A percentile compares a stretch with the other conserved stretches of the same genome.
Conservation (phyloP, 345 rosid species). For the Sapria himalayana region DNA sequence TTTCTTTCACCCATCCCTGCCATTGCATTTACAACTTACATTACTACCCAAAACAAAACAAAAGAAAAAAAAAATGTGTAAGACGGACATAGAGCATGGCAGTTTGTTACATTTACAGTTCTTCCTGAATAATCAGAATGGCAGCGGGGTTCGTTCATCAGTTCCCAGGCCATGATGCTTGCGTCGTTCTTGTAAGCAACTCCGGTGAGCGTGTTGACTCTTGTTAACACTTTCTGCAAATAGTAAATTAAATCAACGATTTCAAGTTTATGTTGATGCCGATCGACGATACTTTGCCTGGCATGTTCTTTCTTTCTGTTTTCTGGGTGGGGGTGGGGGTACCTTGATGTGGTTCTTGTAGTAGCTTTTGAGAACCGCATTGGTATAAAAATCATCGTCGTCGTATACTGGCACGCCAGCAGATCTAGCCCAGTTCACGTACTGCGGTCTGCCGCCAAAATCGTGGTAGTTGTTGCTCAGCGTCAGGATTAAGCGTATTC, state of each 20-base stretch:
- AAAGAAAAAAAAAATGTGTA: too few relatives aligned
- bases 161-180: slow-evolving; percentile 32
- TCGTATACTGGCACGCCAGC: slow-evolving; percentile 9
- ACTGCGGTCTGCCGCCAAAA: slow-evolving; percentile 24
- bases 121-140: slow-evolving; percentile 16
- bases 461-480: slow-evolving; percentile 19
- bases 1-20: slow-evolving; percentile 25
- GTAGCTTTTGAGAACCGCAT: slow-evolving; percentile 14
- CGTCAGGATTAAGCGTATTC: slow-evolving; percentile 18
- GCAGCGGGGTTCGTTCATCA: slow-evolving; percentile 28
- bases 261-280: too few relatives aligned
- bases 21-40: too few relatives aligned
- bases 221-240: slow-evolving; percentile 16
- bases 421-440: slow-evolving; percentile 21
- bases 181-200: slow-evolving; percentile 23
- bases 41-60: too few relatives aligned
- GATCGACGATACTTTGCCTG: too few relatives aligned
- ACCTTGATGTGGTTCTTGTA: slow-evolving; percentile 24
- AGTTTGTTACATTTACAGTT: slow-evolving; percentile 11
- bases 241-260: too few relatives aligned
- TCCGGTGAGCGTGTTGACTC: slow-evolving; percentile 15
- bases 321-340: too few relatives aligned
- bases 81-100: too few relatives aligned
- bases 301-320: too few relatives aligned
- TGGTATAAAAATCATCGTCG: slow-evolving; percentile 26